phyloP scores from a whole-genome alignment of 1,284 basidiomycete genomes.

The Anthracocystis walkeri region DNA sequence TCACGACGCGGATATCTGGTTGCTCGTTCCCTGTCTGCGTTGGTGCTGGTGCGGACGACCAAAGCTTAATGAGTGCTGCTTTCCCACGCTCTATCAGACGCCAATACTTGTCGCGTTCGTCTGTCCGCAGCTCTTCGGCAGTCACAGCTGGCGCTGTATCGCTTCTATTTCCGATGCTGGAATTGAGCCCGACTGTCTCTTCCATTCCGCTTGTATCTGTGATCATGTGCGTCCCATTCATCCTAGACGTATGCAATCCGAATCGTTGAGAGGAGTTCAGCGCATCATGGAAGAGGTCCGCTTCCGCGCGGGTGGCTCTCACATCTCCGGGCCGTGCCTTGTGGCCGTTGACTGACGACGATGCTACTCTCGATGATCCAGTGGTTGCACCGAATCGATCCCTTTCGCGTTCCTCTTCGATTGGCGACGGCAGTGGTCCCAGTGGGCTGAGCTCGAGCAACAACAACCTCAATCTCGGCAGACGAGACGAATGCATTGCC shows the following conservation, averaged over 20 bases:
- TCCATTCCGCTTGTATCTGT: background rate
- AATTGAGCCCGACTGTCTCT: background rate
- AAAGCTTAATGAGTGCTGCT: slow-evolving; percentile 24
- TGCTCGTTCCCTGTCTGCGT: background rate
- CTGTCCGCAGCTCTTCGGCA: slow-evolving; percentile 25
- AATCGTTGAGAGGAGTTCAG: background rate
- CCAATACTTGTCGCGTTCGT: slow-evolving; percentile 38
- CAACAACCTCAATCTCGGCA: slow-evolving; percentile 25
- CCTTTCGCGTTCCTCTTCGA: slow-evolving; percentile 15
- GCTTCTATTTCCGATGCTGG: background rate
- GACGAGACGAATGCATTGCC: slow-evolving; percentile 20
- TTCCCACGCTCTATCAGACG: slow-evolving; percentile 28
- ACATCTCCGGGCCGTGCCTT: slow-evolving; percentile 5
- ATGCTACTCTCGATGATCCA: background rate
- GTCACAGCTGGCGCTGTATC: background rate
- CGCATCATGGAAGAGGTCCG: slow-evolving; percentile 7
- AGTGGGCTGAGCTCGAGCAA: slow-evolving; percentile 39
- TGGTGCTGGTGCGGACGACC: slow-evolving; percentile 2
- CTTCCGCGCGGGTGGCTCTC: slow-evolving; percentile 18
- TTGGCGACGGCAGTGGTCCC: slow-evolving; percentile 20
- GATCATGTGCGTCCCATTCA: background rate
- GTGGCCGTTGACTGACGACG: background rate
- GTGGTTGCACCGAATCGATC: background rate
- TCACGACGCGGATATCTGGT: slow-evolving; percentile 37
- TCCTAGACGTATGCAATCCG: background rate